These are phyloP conservation scores for Parsonsia alboflavescens DNA, from an alignment of 257 asterid species.

Conservation along the genomic window DNA sequence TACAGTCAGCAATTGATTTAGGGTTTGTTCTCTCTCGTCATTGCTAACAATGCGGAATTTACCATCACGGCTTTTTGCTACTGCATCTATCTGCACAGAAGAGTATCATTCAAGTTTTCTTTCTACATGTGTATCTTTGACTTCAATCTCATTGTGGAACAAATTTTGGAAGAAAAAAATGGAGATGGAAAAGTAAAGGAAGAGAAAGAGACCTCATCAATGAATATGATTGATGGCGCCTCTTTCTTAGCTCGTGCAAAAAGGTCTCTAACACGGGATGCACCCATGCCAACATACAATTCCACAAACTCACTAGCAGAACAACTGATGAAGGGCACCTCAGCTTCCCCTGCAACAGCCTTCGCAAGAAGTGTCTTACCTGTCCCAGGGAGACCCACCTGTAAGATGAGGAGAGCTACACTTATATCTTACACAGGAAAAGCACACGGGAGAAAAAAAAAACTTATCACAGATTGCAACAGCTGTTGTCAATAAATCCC, in stretches of 20 bases:
- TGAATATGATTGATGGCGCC: conserved; percentile 97
- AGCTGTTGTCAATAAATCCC: background rate
- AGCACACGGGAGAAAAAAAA: conserved; percentile 5
- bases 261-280: conserved; percentile 98
- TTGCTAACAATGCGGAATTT: conserved; percentile 86
- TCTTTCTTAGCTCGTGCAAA: conserved; percentile 98
- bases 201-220: conserved; percentile 71
- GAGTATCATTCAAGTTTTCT: conserved; percentile 6
- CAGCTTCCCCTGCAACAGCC: conserved; percentile 99
- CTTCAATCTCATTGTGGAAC: background rate
- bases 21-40: conserved; percentile 97
- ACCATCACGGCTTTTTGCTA: conserved; percentile 99
- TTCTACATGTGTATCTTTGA: background rate
- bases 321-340: conserved; percentile 97
- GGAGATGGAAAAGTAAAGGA: conserved; percentile 3
- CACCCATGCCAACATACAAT: conserved; percentile 98
- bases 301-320: conserved; percentile 99
- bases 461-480: background rate
- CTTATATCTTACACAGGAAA: conserved; percentile 10
- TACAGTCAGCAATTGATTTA: conserved; percentile 96
- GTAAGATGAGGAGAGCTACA: conserved; percentile 25
- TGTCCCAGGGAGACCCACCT: conserved; percentile 99
- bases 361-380: conserved; percentile 98
- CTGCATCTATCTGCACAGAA: conserved; percentile 87
- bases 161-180: background rate